These are phyloP conservation scores for Craterostigma plantagineum DNA, from an alignment of 257 asterid genomes.

Conservation along the genomic window DNA sequence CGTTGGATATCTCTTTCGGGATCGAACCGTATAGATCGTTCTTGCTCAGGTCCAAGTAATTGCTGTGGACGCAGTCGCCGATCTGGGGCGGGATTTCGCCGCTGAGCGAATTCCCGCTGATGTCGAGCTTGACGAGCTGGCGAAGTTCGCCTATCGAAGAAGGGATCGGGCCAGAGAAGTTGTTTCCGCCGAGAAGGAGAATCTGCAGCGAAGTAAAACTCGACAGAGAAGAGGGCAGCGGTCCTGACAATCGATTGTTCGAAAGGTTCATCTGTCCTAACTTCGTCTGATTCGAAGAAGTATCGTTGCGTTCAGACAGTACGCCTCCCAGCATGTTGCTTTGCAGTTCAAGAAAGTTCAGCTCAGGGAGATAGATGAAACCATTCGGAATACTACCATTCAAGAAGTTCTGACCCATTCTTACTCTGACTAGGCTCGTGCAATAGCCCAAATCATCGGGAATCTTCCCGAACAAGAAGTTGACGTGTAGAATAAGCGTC, in stretches of 20 bases:
- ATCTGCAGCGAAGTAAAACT: slow-evolving; percentile 54
- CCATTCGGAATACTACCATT: slow-evolving; percentile 77
- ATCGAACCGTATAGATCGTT: slow-evolving; percentile 58
- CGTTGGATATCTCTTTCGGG: slow-evolving; percentile 41
- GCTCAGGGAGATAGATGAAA: slow-evolving; percentile 58
- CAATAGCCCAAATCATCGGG: slow-evolving; percentile 64
- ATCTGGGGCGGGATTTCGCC: slow-evolving; percentile 64
- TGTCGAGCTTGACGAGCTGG: slow-evolving; percentile 51
- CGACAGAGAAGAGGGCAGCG: slow-evolving; percentile 52
- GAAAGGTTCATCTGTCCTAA: slow-evolving; percentile 62
- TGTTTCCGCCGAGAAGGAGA: slow-evolving; percentile 45
- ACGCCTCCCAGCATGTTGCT: slow-evolving; percentile 59
- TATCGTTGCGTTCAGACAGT: slow-evolving; percentile 28
- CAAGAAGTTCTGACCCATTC: slow-evolving; percentile 65
- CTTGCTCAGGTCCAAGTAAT: slow-evolving; percentile 73
- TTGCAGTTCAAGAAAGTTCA: slow-evolving; percentile 73
- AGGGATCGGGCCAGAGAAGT: slow-evolving; percentile 61
- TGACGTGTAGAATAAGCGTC: slow-evolving; percentile 40
- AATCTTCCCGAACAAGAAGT: slow-evolving; percentile 64
- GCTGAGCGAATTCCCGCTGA: slow-evolving; percentile 37
- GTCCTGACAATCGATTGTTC: slow-evolving; percentile 55
- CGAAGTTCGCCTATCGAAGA: slow-evolving; percentile 56
- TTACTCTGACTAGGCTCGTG: slow-evolving; percentile 59
- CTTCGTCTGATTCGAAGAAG: slow-evolving; percentile 22
- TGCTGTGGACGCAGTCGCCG: slow-evolving; percentile 47